phyloP scores from a whole-genome alignment of 805 yeast species.

The Monosporozyma aerobia region DNA sequence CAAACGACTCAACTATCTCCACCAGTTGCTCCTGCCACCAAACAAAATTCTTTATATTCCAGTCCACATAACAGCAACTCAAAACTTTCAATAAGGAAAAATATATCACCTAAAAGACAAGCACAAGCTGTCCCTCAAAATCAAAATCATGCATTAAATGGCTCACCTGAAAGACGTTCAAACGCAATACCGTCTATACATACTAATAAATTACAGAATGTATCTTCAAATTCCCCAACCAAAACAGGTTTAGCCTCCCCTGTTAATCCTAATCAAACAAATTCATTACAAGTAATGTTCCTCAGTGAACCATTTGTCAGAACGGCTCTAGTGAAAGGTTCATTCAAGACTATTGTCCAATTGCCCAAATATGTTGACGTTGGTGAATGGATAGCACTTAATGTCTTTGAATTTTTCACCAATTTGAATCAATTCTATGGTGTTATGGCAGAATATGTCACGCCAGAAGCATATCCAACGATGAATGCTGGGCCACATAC shows the following conservation, averaged over 20 bases:
- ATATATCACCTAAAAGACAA: constrained; percentile 19
- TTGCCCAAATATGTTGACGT: constrained; percentile 89
- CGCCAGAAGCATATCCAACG: constrained; percentile 80
- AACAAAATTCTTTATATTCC: constrained; percentile 23
- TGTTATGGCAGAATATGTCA: constrained; percentile 81
- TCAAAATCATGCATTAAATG: constrained; percentile 4
- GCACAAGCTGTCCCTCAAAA: constrained; percentile 8
- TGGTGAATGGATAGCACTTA: constrained; percentile 93
- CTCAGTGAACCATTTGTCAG: constrained; percentile 88
- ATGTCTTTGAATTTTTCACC: constrained; percentile 79
- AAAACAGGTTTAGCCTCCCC: neutral
- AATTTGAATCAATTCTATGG: constrained; percentile 84
- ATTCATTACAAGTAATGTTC: constrained; percentile 39
- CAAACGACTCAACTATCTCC: constrained; percentile 14
- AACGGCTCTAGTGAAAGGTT: constrained; percentile 91
- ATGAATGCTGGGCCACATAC: constrained; percentile 95
- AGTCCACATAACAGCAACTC: constrained; percentile 38
- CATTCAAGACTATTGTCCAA: constrained; percentile 91
- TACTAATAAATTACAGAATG: neutral
- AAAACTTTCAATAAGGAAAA: constrained; percentile 37
- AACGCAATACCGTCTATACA: constrained; percentile 6
- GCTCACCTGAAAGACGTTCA: neutral
- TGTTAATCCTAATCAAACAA: constrained; percentile 3
- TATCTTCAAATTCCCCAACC: neutral
- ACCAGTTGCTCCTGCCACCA: constrained; percentile 2